A percentile compares a stretch with the other conserved stretches of the same genome.
phyloP scores from a whole-genome alignment of 345 rosid genomes.

The Mangifera indica region DNA sequence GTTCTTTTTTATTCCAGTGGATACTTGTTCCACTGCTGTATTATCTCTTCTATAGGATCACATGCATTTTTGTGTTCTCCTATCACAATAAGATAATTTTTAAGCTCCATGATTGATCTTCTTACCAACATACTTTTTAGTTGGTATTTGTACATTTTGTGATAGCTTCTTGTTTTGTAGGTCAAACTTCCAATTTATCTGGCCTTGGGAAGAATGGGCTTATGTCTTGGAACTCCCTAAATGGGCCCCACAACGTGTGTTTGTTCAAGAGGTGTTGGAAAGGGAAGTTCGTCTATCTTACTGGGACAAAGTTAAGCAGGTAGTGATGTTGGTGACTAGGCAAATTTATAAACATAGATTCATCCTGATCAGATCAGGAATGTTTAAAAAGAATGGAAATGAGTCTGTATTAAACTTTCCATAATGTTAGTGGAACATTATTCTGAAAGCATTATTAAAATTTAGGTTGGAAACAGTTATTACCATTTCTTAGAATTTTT shows the following conservation, averaged over 20 bases:
- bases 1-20: no score
- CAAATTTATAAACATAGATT: not conserved
- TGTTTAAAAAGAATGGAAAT: not conserved
- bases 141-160: constrained; percentile 10
- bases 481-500: not conserved
- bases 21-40: no score
- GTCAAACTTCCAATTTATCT: constrained; percentile 95
- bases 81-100: not conserved
- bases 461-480: not conserved
- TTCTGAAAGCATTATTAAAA: not conserved
- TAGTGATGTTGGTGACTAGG: constrained; percentile 22
- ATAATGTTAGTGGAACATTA: not conserved
- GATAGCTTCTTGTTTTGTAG: constrained; percentile 40
- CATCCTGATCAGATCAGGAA: not conserved
- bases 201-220: constrained; percentile 99
- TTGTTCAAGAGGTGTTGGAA: constrained; percentile 97
- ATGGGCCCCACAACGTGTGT: constrained; percentile 98
- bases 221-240: constrained; percentile 90
- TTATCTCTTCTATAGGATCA: no score
- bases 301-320: constrained; percentile 99
- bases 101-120: not conserved
- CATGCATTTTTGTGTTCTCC: no score
- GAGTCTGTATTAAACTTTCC: not conserved
- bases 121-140: not conserved
- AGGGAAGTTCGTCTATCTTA: constrained; percentile 96